Conservation (phyloP, 2,329 filamentous ascomycete species). For the Pseudogymnoascus sp. region DNA sequence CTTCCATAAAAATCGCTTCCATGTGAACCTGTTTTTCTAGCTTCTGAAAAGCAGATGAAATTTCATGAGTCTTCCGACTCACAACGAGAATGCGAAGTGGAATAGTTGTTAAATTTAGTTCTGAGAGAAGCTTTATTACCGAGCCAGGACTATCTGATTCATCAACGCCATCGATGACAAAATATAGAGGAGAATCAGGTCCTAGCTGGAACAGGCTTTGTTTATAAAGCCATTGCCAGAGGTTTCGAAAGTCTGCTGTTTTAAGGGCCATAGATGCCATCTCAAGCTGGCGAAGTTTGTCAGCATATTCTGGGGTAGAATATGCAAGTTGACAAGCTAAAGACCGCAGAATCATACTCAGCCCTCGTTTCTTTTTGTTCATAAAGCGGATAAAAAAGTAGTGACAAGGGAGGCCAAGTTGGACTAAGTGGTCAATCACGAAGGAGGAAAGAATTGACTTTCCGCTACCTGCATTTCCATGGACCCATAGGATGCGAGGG, state of each 20-base stretch:
- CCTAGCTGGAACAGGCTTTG: not conserved
- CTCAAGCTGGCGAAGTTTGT: not conserved
- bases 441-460: conserved; percentile 12
- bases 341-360: not conserved
- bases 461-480: conserved; percentile 7
- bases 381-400: not conserved
- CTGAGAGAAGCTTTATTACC: conserved; percentile 25
- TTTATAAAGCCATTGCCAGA: conserved; percentile 9
- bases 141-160: conserved; percentile 15
- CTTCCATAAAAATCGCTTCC: conserved; percentile 12
- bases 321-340: not conserved
- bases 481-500: conserved; percentile 11
- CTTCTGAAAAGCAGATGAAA: conserved; percentile 15
- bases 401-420: not conserved
- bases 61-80: conserved; percentile 24
- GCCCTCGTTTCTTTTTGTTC: not conserved
- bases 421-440: conserved; percentile 7
- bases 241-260: not conserved
- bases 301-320: not conserved
- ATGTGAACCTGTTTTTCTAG: conserved; percentile 5
- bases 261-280: not conserved
- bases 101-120: conserved; percentile 8
- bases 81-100: conserved; percentile 27
- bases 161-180: conserved; percentile 11
- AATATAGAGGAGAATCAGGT: conserved; percentile 5